Evolutionary conservation across 202 grass and related monocot genomes (phyloP), one percentile per base, ranked within the genome.

Genomic region (Carex arenaria): DNA sequence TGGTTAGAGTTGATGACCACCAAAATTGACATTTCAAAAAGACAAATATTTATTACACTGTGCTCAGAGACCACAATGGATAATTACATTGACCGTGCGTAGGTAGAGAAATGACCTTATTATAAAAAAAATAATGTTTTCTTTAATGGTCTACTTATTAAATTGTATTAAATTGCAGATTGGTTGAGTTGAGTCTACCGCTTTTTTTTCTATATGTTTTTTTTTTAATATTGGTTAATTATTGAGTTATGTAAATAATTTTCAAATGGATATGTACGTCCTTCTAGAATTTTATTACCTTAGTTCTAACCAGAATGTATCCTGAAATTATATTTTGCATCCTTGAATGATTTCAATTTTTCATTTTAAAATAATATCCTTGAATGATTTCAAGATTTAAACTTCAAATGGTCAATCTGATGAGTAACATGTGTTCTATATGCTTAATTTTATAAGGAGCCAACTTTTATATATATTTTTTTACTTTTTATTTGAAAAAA

Each of bases 141-240:
- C 28, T 77, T 59, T 76, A 0, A 28, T 57, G 51, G 72, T 77
- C 73, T 57, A n/a, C 6, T 77, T 77, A 75, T 55, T 76, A 77
- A 59, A 77, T 57, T 76, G 73, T 77, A 75, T 55, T 76, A 77
- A 59, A 77, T 57, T 77, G 73, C 0, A 56, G 10, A 34, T 56
- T 56, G 0, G 26, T 56, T 56, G 22, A 34, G 22, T 76, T 2
- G 22, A 34, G 22, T 76, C 2, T 56, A 14, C 14, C 40, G n/a
- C 10, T 47, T 5, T 53, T 73, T 73, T 53, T 38, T 26, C 49
- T 10, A 3, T 49, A 19, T 10, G 6, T 0, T 14, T 73, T 2
- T 23, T 52, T 15, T 14, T 51, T 4, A 13, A 0, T 10, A 1
- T 52, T 8, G 70, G 13, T 74, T 28, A 26, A 26, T 26, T 31